These are phyloP conservation scores for Rhodosporidiobolus sp. DNA, from an alignment of 768 basidiomycete genomes.

Conservation along the genomic window DNA sequence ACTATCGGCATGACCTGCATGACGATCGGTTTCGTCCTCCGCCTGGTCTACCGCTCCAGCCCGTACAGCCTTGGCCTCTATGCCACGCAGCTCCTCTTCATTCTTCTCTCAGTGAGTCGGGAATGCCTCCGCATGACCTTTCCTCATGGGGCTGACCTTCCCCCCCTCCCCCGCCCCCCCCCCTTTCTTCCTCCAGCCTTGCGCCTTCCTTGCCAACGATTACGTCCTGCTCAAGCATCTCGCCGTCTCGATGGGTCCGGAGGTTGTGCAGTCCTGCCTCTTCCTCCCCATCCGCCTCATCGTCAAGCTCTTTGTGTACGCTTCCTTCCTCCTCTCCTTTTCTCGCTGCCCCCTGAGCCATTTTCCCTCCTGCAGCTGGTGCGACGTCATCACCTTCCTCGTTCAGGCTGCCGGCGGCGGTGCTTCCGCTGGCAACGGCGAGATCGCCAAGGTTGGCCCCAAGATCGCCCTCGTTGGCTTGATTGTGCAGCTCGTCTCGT, in stretches of 20 bases:
- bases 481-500: constrained; percentile 34
- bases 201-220: constrained; percentile 36
- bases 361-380: background rate
- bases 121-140: too few relatives aligned
- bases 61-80: constrained; percentile 7
- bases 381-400: constrained; percentile 35
- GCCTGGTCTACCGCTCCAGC: background rate
- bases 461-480: constrained; percentile 38
- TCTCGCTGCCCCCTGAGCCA: background rate
- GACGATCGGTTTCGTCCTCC: background rate
- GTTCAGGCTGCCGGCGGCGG: constrained; percentile 30
- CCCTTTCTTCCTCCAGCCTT: constrained; percentile 10
- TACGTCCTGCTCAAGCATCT: constrained; percentile 36
- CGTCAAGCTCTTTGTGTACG: constrained; percentile 14
- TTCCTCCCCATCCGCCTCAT: constrained; percentile 4
- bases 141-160: background rate
- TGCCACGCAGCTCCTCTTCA: constrained; percentile 26
- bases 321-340: too few relatives aligned
- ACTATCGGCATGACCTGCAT: constrained; percentile 7
- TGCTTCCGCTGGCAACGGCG: background rate
- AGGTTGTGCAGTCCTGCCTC: constrained; percentile 29
- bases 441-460: background rate
- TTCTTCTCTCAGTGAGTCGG: constrained; percentile 16
- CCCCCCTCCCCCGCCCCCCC: background rate
- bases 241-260: constrained; percentile 13